Percentiles rank a stretch among this genome's conserved stretches.
Conservation (phyloP, 2,329 filamentous ascomycete species). For the Pseudopyricularia javanii region DNA sequence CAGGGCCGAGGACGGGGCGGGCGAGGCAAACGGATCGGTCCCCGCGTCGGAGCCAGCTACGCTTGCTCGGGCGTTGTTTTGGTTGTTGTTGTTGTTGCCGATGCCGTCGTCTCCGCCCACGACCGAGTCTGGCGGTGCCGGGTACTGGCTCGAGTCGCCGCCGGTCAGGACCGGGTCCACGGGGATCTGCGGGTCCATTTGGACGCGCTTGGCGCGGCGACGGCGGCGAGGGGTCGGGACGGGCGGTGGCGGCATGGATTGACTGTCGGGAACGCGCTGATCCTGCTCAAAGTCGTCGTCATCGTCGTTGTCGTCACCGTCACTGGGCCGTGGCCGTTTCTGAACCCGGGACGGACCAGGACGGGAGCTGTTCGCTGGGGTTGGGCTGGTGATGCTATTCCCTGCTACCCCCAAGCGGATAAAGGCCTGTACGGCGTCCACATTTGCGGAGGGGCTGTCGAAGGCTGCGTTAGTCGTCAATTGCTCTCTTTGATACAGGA, state of each 20-base stretch:
- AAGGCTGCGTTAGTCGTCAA: background rate
- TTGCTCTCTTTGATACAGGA: background rate
- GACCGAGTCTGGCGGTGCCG: background rate
- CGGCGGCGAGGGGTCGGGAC: background rate
- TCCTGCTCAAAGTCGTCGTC: conserved; percentile 12
- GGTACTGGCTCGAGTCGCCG: background rate
- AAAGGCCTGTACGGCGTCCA: background rate
- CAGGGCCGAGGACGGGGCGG: background rate
- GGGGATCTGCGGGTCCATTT: background rate
- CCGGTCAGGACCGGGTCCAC: background rate
- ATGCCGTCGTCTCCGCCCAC: background rate
- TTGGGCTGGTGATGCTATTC: background rate
- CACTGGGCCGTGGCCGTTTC: background rate
- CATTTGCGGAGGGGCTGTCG: background rate
- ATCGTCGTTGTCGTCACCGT: conserved; percentile 5
- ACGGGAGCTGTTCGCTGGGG: background rate
- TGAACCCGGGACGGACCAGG: background rate
- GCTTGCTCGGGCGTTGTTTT: no score
- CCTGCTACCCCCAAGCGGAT: background rate
- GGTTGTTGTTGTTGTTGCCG: background rate
- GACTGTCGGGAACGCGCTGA: conserved; percentile 5
- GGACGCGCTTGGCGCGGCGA: background rate
- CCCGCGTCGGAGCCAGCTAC: background rate
- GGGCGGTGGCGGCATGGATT: conserved; percentile 3
- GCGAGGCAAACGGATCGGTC: background rate